These are phyloP conservation scores for button mushroom (Agaricus bisporus) DNA, from an alignment of 768 basidiomycete species.

Conservation along the genomic window DNA sequence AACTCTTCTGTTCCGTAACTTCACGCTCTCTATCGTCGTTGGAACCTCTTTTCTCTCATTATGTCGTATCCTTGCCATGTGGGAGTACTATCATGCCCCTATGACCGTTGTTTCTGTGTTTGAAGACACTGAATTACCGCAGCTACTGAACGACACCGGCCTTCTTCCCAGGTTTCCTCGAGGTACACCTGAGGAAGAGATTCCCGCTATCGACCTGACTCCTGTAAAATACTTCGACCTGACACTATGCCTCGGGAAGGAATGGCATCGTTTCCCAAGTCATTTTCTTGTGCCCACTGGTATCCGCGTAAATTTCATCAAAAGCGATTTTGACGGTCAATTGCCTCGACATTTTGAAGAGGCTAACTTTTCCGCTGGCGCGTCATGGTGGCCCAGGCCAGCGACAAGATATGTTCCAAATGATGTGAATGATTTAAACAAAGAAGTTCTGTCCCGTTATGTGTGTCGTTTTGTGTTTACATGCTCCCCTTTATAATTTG, in stretches of 20 bases:
- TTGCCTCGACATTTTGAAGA: conserved; percentile 75
- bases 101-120: conserved; percentile 64
- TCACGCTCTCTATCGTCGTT: conserved; percentile 69
- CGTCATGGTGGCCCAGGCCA: conserved; percentile 44
- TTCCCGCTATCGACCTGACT: conserved; percentile 55
- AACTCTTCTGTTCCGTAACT: conserved; percentile 65
- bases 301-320: conserved; percentile 80
- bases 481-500: neutral
- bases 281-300: conserved; percentile 84
- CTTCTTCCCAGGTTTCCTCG: conserved; percentile 44
- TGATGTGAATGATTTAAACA: conserved; percentile 85
- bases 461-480: conserved; percentile 34
- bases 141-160: conserved; percentile 68
- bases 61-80: conserved; percentile 75
- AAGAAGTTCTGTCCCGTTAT: conserved; percentile 70
- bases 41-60: conserved; percentile 64
- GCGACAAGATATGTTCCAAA: conserved; percentile 56
- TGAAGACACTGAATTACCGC: conserved; percentile 74
- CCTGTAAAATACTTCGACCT: conserved; percentile 66
- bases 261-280: conserved; percentile 94
- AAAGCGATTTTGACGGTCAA: conserved; percentile 87
- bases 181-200: conserved; percentile 33
- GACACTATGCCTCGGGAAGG: conserved; percentile 82
- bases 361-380: neutral
- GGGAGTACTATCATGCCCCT: conserved; percentile 89